phyloP scores from a whole-genome alignment of 176 grass and related monocot species.

The Eragrostis curvula region DNA sequence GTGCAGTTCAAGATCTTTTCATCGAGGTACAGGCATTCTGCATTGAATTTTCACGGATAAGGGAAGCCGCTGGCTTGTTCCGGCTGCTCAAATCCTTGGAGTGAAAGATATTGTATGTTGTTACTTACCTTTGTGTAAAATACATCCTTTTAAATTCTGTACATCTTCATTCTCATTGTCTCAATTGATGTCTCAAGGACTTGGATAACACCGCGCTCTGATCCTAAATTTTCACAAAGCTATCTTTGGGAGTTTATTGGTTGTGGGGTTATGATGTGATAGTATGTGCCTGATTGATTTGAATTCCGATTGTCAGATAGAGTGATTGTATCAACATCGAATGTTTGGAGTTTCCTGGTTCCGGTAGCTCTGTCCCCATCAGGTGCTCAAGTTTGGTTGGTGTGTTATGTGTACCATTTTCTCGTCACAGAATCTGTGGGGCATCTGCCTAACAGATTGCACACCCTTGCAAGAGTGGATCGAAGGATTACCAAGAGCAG shows the following conservation, averaged over 20 bases:
- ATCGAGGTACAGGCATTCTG: slow-evolving; percentile 99
- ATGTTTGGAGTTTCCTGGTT: slow-evolving; percentile 45
- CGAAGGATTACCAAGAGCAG: slow-evolving; percentile 20
- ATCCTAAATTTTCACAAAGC: slow-evolving; percentile 27
- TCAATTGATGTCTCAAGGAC: slow-evolving; percentile 14
- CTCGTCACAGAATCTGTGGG: not conserved
- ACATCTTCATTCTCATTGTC: slow-evolving; percentile 39
- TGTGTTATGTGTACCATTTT: slow-evolving; percentile 18
- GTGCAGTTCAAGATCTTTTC: slow-evolving; percentile 98
- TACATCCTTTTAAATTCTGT: slow-evolving; percentile 28
- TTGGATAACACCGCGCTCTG: slow-evolving; percentile 6
- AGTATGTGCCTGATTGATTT: slow-evolving; percentile 18
- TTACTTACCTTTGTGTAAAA: slow-evolving; percentile 39
- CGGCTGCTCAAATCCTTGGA: slow-evolving; percentile 95
- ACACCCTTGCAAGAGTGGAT: slow-evolving; percentile 26
- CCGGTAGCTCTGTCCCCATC: slow-evolving; percentile 27
- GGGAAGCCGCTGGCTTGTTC: slow-evolving; percentile 95
- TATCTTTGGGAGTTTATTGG: slow-evolving; percentile 18
- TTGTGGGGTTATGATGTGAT: slow-evolving; percentile 34
- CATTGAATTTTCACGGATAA: slow-evolving; percentile 98
- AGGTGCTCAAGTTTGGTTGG: slow-evolving; percentile 28
- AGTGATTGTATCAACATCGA: slow-evolving; percentile 24
- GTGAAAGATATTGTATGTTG: slow-evolving; percentile 58
- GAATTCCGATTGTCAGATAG: slow-evolving; percentile 51
- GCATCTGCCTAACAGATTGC: not conserved